phyloP scores from a whole-genome alignment of 805 yeast genomes.

The Ogataea pini region DNA sequence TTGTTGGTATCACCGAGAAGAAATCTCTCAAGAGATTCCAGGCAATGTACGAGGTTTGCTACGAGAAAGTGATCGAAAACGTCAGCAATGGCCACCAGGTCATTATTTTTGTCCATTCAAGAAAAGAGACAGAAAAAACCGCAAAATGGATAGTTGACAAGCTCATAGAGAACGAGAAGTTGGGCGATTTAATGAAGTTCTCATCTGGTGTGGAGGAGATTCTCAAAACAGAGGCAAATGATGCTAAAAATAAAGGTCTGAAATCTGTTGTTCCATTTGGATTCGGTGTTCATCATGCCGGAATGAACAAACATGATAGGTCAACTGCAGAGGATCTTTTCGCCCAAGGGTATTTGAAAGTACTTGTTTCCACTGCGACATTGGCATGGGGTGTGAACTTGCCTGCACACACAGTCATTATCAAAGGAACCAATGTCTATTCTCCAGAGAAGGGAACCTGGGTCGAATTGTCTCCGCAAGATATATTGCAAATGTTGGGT shows the following conservation, averaged over 20 bases:
- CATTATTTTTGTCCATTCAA: constrained; percentile 88
- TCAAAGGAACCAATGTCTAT: constrained; percentile 91
- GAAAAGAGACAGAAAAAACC: constrained; percentile 86
- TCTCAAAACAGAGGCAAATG: constrained; percentile 61
- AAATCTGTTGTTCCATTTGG: constrained; percentile 67
- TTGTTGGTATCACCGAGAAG: constrained; percentile 83
- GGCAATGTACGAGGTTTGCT: constrained; percentile 91
- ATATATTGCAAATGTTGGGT: constrained; percentile 94
- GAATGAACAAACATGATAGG: constrained; percentile 71
- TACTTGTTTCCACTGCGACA: constrained; percentile 87
- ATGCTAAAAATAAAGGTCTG: constrained; percentile 52
- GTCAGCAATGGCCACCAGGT: constrained; percentile 69
- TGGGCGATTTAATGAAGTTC: constrained; percentile 42
- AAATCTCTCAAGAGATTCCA: constrained; percentile 72
- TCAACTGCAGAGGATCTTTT: constrained; percentile 79
- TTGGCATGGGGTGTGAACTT: constrained; percentile 97
- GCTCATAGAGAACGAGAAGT: constrained; percentile 54
- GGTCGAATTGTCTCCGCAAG: constrained; percentile 93
- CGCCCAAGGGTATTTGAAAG: constrained; percentile 83
- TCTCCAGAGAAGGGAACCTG: constrained; percentile 88
- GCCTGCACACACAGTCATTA: constrained; percentile 93
- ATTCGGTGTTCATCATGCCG: constrained; percentile 92
- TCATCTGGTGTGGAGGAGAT: constrained; percentile 64
- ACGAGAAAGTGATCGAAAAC: constrained; percentile 71
- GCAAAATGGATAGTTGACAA: constrained; percentile 72